Base-by-base conservation (phyloP, 768 basidiomycete genomes). In the Amanita brunnescens region DNA sequence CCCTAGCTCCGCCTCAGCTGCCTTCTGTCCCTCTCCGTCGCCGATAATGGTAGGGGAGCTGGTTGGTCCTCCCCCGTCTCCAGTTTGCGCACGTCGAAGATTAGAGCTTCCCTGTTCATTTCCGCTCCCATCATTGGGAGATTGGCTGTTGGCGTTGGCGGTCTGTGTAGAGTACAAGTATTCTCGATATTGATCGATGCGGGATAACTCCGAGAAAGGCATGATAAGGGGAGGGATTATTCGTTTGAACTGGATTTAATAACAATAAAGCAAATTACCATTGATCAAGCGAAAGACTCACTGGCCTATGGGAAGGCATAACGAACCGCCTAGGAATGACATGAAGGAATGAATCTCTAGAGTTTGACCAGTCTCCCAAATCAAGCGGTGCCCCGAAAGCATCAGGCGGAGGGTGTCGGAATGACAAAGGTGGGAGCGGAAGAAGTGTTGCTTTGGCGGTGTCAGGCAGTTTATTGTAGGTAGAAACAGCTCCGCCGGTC, bases 341-440 rank as follows among this genome's bases (percentile, higher is more conserved):
- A 20, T n/a, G 39, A 41, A 41, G 13, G 39, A 41, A 41, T 41
- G 39, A 41, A 35, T 47, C 46, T 45, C 18, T 32, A 16, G 39
- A 33, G 26, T 29, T 29, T 29, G 26, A 29, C 34, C 47, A 49
- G 37, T 23, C 24, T 33, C 26, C 53, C 14, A 54, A 43, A n/a
- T 39, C 14, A 42, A 54, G 38, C 6, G 26, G 53, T 42, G 20
- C 38, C 33, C 53, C 53, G 33, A 54, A 54, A 24, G 8, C 26
- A 41, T 41, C 39, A 41, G 39, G 39, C 18, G 39, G 7, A 18
- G 30, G 55, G 38, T 52, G 55, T 14, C 23, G 39, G 47, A 30
- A 35, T 44, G 51, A 55, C 13, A 55, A 37, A 41, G 54, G 45
- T 52, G 51, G 55, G 33, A 55, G 51, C 26, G 54, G 55, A 24